phyloP scores from a whole-genome alignment of 352 stramenopile genomes.

The Globisporangium radiosum region DNA sequence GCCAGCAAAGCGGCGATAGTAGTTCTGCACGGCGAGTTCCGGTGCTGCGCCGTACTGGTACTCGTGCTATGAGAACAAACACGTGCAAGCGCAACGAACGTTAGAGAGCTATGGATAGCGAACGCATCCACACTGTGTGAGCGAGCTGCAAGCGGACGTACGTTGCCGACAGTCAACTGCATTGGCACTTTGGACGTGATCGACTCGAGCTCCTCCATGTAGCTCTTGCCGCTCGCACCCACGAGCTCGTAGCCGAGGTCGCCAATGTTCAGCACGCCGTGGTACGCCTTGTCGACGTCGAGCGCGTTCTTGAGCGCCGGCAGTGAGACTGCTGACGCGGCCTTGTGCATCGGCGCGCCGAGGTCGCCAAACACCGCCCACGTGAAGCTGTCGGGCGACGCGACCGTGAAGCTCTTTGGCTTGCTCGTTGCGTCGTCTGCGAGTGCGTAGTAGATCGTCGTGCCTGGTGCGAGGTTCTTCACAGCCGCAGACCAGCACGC shows the following conservation, averaged over 20 bases:
- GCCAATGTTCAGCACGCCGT: slow-evolving; percentile 65
- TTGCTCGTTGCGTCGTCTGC: slow-evolving; percentile 12
- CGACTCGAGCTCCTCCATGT: slow-evolving; percentile 62
- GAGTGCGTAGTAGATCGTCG: slow-evolving; percentile 59
- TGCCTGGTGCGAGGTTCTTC: slow-evolving; percentile 30
- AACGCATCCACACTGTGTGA: neutral
- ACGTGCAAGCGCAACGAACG: slow-evolving; percentile 4
- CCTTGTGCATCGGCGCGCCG: slow-evolving; percentile 40
- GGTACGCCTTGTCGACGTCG: slow-evolving; percentile 25
- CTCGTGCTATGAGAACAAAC: slow-evolving; percentile 39
- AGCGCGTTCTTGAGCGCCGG: slow-evolving; percentile 55
- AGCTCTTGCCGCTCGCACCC: slow-evolving; percentile 49
- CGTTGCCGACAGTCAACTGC: slow-evolving; percentile 71
- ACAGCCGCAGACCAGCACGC: slow-evolving; percentile 57
- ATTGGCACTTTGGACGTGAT: slow-evolving; percentile 59
- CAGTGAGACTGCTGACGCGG: slow-evolving; percentile 51
- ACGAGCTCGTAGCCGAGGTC: slow-evolving; percentile 70
- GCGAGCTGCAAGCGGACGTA: slow-evolving; percentile 16
- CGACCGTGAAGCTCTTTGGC: slow-evolving; percentile 44
- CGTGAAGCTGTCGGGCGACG: slow-evolving; percentile 29
- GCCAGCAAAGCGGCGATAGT: slow-evolving; percentile 54
- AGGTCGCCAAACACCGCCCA: slow-evolving; percentile 79
- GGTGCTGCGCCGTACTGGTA: slow-evolving; percentile 52
- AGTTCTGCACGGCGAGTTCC: slow-evolving; percentile 63
- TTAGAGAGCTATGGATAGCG: neutral